Percentiles rank a stretch among this genome's conserved stretches.
Evolutionary conservation across 75 land plant species (phyloP).

Genomic region (Picea sitchensis): DNA sequence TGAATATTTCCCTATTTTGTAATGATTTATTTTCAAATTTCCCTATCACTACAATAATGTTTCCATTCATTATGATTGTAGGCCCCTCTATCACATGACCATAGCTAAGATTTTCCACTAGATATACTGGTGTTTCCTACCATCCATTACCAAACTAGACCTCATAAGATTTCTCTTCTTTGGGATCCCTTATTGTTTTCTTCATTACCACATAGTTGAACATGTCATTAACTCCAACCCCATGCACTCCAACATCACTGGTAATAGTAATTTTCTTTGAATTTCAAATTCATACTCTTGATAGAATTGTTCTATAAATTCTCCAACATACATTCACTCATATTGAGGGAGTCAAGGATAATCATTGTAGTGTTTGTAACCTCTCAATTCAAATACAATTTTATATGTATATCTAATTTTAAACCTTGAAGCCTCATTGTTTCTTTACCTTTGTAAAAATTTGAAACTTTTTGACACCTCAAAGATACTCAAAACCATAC

Average conservation of each 20-base stretch:
- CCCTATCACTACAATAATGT: conserved; percentile 91
- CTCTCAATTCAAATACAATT: conserved; percentile 68
- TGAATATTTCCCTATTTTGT: conserved; percentile 91
- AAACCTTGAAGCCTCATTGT: conserved; percentile 76
- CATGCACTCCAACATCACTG: conserved; percentile 91
- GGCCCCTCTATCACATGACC: conserved; percentile 80
- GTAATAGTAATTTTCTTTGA: conserved; percentile 68
- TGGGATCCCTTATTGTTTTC: conserved; percentile 30
- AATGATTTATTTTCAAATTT: conserved; percentile 69
- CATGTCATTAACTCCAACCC: conserved; percentile 78
- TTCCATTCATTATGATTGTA: conserved; percentile 94
- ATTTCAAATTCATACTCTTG: conserved; percentile 95
- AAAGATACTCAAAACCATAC: conserved; percentile 56
- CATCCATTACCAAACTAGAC: conserved; percentile 87
- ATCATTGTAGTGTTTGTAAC: conserved; percentile 97
- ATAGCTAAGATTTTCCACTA: conserved; percentile 74
- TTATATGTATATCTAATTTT: conserved; percentile 53
- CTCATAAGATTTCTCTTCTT: conserved; percentile 54
- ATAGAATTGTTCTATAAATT: conserved; percentile 71
- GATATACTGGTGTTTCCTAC: conserved; percentile 71
- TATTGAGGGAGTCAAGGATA: conserved; percentile 45
- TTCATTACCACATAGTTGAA: conserved; percentile 61
- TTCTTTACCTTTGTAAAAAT: conserved; percentile 50
- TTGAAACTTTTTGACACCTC: conserved; percentile 67
- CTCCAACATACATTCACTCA: too few species aligned